Conservation (phyloP, 2,329 filamentous ascomycete genomes). For the Neonectria coccinea region DNA sequence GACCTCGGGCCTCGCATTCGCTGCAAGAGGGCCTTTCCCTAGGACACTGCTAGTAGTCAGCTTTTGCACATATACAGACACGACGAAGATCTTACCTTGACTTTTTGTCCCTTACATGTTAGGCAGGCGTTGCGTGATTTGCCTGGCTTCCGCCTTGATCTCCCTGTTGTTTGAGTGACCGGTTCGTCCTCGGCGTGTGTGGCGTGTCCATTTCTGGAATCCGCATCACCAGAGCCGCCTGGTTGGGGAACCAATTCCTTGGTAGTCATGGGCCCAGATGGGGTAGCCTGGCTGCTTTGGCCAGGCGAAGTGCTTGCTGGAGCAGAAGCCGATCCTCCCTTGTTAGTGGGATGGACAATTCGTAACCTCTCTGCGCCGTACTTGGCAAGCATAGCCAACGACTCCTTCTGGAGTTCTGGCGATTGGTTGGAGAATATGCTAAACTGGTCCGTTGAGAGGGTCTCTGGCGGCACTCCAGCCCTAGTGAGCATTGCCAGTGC, state of each 20-base stretch:
- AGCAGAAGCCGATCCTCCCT: slow-evolving; percentile 46
- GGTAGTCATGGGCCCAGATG: slow-evolving; percentile 47
- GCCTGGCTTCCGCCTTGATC: slow-evolving; percentile 37
- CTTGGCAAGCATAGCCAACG: slow-evolving; percentile 66
- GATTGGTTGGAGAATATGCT: slow-evolving; percentile 71
- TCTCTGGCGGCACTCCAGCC: slow-evolving; percentile 63
- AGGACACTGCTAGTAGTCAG: slow-evolving; percentile 51
- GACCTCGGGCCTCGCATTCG: slow-evolving; percentile 49
- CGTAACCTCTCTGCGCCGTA: slow-evolving; percentile 69
- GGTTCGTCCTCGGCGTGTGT: slow-evolving; percentile 11
- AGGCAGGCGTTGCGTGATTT: slow-evolving; percentile 53
- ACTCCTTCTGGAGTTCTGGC: slow-evolving; percentile 65
- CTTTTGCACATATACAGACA: neutral
- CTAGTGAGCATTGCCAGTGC: slow-evolving; percentile 61
- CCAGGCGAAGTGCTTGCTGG: slow-evolving; percentile 42
- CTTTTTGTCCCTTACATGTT: slow-evolving; percentile 51
- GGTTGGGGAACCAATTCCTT: slow-evolving; percentile 48
- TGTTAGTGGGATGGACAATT: slow-evolving; percentile 65
- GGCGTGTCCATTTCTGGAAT: slow-evolving; percentile 24
- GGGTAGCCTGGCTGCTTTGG: slow-evolving; percentile 37
- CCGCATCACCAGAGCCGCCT: slow-evolving; percentile 27
- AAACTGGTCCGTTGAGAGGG: slow-evolving; percentile 67
- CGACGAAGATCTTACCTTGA: slow-evolving; percentile 51
- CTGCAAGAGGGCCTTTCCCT: slow-evolving; percentile 55
- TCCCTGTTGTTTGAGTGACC: slow-evolving; percentile 18